phyloP scores from a whole-genome alignment of 2,329 filamentous ascomycete genomes.

The Fusarium sp. region DNA sequence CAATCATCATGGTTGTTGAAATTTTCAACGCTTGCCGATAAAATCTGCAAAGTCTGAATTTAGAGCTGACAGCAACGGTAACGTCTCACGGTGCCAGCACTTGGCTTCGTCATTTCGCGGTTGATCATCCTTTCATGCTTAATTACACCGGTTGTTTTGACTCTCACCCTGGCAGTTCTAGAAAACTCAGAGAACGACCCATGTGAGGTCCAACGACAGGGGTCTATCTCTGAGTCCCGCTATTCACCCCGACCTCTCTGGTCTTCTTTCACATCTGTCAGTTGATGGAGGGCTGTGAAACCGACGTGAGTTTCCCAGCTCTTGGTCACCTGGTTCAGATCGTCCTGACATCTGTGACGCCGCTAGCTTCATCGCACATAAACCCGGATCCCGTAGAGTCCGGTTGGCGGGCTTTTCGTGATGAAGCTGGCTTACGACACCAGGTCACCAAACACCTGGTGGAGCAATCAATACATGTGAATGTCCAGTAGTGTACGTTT shows the following conservation, averaged over 20 bases:
- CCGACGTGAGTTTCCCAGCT: constrained; percentile 3
- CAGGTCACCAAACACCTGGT: constrained; percentile 21
- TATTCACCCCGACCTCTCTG: constrained; percentile 21
- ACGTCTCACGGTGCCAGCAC: constrained; percentile 10
- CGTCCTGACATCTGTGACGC: background rate
- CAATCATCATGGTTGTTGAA: constrained; percentile 35
- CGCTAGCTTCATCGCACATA: constrained; percentile 19
- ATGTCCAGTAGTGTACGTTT: constrained; percentile 34
- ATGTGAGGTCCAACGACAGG: constrained; percentile 25
- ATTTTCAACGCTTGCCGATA: constrained; percentile 28
- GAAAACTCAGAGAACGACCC: constrained; percentile 39
- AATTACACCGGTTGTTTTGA: constrained; percentile 40
- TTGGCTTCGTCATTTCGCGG: constrained; percentile 20
- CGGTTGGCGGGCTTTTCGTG: constrained; percentile 4
- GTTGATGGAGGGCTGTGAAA: background rate
- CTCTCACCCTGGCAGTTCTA: constrained; percentile 37
- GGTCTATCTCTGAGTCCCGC: constrained; percentile 16
- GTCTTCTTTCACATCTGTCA: background rate
- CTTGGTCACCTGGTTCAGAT: constrained; percentile 12
- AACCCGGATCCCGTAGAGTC: constrained; percentile 3
- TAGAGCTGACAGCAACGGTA: constrained; percentile 14
- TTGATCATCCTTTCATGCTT: constrained; percentile 42
- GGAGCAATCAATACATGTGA: constrained; percentile 28
- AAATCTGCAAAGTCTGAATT: constrained; percentile 8
- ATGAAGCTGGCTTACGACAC: constrained; percentile 24